Evolutionary conservation across 345 rosid genomes (phyloP).

Genomic region (Citropsis articulata): DNA sequence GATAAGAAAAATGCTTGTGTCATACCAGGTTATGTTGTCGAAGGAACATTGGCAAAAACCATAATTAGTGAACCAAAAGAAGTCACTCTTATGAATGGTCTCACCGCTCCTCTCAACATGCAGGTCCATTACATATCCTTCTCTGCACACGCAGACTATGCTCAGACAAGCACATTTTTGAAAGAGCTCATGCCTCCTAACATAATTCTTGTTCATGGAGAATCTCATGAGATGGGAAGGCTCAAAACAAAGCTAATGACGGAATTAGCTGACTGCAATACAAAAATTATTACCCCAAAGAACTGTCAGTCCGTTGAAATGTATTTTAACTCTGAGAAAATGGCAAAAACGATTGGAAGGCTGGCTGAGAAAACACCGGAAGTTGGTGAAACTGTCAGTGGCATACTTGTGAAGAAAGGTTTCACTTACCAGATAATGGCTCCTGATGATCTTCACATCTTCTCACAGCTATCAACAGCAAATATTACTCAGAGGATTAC

Average conservation of each 20-base stretch:
- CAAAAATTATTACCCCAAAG: conserved; percentile 79
- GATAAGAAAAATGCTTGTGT: conserved; percentile 88
- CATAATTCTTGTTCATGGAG: conserved; percentile 92
- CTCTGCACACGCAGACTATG: conserved; percentile 95
- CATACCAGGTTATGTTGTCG: conserved; percentile 82
- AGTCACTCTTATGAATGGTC: conserved; percentile 93
- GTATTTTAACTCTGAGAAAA: conserved; percentile 80
- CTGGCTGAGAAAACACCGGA: conserved; percentile 83
- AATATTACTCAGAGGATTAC: conserved; percentile 78
- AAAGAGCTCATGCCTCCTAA: conserved; percentile 95
- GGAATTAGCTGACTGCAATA: conserved; percentile 75
- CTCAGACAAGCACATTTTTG: conserved; percentile 90
- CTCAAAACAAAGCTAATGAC: conserved; percentile 82
- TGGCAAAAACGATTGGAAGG: conserved; percentile 91
- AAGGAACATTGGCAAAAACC: conserved; percentile 80
- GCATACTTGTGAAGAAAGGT: conserved; percentile 85
- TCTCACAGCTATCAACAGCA: conserved; percentile 92
- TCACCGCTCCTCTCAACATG: conserved; percentile 82
- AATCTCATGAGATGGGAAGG: conserved; percentile 91
- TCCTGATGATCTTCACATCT: conserved; percentile 90
- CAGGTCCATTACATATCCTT: conserved; percentile 90
- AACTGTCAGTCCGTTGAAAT: conserved; percentile 88
- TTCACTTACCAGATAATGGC: conserved; percentile 97
- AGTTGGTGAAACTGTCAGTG: conserved; percentile 74
- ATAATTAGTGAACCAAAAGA: conserved; percentile 90